Evolutionary conservation across 305 asterid genomes (phyloP).

Genomic region (Coffea humblotiana): DNA sequence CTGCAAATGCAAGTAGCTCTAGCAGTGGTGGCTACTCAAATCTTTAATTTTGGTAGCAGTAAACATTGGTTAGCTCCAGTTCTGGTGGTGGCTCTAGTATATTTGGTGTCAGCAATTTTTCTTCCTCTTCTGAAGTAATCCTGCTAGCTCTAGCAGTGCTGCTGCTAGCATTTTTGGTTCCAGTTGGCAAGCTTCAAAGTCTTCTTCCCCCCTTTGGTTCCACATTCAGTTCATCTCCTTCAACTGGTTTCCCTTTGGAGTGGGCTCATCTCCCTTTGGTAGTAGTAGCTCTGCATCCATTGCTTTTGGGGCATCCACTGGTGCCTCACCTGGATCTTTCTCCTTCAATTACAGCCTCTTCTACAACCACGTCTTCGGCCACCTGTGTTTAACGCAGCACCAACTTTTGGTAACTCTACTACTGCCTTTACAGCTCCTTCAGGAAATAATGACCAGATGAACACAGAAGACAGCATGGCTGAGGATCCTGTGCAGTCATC

Average conservation of each 20-base stretch:
- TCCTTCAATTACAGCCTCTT: slow-evolving; percentile 38
- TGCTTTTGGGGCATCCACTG: slow-evolving; percentile 40
- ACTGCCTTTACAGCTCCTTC: slow-evolving; percentile 44
- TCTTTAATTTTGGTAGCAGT: slow-evolving; percentile 37
- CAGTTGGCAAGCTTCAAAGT: slow-evolving; percentile 35
- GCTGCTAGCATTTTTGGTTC: slow-evolving; percentile 42
- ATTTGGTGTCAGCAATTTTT: slow-evolving; percentile 24
- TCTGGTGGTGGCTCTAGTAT: slow-evolving; percentile 21
- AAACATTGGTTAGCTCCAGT: slow-evolving; percentile 33
- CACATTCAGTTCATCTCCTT: slow-evolving; percentile 38
- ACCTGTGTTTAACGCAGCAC: slow-evolving; percentile 22
- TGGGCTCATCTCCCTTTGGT: slow-evolving; percentile 47
- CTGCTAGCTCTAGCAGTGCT: slow-evolving; percentile 21
- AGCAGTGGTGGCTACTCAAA: slow-evolving; percentile 31
- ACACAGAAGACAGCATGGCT: slow-evolving; percentile 88
- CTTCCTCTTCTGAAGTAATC: slow-evolving; percentile 23
- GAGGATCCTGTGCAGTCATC: slow-evolving; percentile 81
- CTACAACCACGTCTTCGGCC: slow-evolving; percentile 33
- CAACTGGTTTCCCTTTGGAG: slow-evolving; percentile 58
- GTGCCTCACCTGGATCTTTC: slow-evolving; percentile 39
- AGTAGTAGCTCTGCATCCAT: slow-evolving; percentile 34
- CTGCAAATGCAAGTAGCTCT: slow-evolving; percentile 35
- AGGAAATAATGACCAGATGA: slow-evolving; percentile 62
- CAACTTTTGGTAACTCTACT: slow-evolving; percentile 45
- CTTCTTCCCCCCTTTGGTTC: slow-evolving; percentile 50